Conservation (phyloP, 371 early-diverging fungal species). For the Phascolomyces articulosus region DNA sequence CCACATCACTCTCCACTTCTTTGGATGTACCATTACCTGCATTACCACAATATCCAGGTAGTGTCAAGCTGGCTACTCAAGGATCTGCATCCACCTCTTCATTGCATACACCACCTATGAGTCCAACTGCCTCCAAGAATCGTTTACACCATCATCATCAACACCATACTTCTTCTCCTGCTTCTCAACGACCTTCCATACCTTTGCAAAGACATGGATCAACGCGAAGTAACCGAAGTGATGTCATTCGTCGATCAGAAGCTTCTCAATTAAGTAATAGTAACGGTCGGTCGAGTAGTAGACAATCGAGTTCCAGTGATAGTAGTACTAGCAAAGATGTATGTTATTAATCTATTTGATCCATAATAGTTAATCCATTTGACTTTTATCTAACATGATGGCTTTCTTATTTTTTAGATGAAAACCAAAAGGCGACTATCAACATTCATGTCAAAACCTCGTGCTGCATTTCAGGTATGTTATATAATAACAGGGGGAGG, state of each 20-base stretch:
- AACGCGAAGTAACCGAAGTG: not conserved
- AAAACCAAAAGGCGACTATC: conserved; percentile 29
- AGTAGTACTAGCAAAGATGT: not conserved
- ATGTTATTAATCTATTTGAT: no score
- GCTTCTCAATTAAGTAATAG: not conserved
- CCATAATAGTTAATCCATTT: not conserved
- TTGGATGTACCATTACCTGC: conserved; percentile 18
- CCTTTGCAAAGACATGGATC: conserved; percentile 6
- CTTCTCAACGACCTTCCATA: conserved; percentile 14
- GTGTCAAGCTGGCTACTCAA: conserved; percentile 35
- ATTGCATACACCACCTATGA: conserved; percentile 28
- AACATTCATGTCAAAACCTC: conserved; percentile 45
- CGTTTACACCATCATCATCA: conserved; percentile 18
- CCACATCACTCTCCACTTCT: conserved; percentile 24
- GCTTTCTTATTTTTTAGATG: not conserved
- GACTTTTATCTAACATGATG: no score
- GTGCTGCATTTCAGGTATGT: conserved; percentile 38
- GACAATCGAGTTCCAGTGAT: not conserved
- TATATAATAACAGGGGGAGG: not conserved
- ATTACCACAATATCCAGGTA: conserved; percentile 42
- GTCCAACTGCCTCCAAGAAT: conserved; percentile 17
- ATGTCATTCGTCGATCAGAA: not conserved
- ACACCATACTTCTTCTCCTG: conserved; percentile 8
- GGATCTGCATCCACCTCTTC: conserved; percentile 32
- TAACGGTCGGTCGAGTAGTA: not conserved